phyloP scores from a whole-genome alignment of 441 rosid genomes.

The Raphanus hybrid region DNA sequence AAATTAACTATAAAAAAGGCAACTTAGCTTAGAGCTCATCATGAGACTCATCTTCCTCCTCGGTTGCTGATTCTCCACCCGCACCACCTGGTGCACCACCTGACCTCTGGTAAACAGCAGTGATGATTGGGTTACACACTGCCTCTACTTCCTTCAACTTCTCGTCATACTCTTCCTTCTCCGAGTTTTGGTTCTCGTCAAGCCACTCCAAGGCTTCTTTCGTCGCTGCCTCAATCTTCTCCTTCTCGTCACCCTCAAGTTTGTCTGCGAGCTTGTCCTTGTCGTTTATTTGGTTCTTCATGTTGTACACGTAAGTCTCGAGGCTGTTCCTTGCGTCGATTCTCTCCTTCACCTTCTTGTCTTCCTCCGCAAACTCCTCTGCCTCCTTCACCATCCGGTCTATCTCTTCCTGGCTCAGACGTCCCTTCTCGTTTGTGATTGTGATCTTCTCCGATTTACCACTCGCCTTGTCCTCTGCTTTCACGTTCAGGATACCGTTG shows the following conservation, averaged over 20 bases:
- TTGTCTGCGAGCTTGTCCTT: slow-evolving; percentile 98
- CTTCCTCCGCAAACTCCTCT: slow-evolving; percentile 96
- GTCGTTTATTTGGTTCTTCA: slow-evolving; percentile 96
- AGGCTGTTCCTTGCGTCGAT: slow-evolving; percentile 88
- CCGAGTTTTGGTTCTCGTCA: slow-evolving; percentile 51
- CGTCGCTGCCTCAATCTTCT: slow-evolving; percentile 59
- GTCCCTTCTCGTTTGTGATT: slow-evolving; percentile 96
- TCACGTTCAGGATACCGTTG: slow-evolving; percentile 91
- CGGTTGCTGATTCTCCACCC: slow-evolving; percentile 35
- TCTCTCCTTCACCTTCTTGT: slow-evolving; percentile 93
- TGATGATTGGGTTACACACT: slow-evolving; percentile 55
- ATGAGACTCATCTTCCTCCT: slow-evolving; percentile 48
- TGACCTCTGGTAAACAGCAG: slow-evolving; percentile 52
- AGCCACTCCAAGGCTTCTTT: slow-evolving; percentile 60
- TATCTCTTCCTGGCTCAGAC: slow-evolving; percentile 95
- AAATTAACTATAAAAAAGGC: slow-evolving; percentile 1
- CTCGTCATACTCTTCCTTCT: slow-evolving; percentile 59
- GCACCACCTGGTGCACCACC: slow-evolving; percentile 52
- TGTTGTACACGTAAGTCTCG: slow-evolving; percentile 89
- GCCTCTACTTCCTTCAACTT: slow-evolving; percentile 62
- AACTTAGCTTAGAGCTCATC: slow-evolving; percentile 44
- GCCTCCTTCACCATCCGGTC: slow-evolving; percentile 96
- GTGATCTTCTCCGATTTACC: slow-evolving; percentile 97
- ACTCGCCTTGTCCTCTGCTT: slow-evolving; percentile 93
- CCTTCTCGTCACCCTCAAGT: slow-evolving; percentile 91